phyloP scores from a whole-genome alignment of 768 basidiomycete species.

The Xerocomellus chrysenteron region DNA sequence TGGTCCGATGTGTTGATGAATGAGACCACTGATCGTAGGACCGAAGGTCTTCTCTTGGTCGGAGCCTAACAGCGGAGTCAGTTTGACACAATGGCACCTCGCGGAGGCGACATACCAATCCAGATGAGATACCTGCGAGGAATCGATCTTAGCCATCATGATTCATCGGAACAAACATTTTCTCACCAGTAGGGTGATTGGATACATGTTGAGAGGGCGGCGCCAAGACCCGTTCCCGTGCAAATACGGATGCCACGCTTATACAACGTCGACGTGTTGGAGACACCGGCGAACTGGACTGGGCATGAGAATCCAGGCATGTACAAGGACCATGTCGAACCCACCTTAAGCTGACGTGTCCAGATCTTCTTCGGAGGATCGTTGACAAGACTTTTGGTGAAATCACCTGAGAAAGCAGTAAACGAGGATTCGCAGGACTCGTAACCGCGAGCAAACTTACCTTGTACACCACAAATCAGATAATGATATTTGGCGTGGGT shows the following conservation, averaged over 20 bases:
- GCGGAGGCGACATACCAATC: conserved; percentile 49
- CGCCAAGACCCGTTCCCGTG: conserved; percentile 80
- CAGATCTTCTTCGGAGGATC: conserved; percentile 69
- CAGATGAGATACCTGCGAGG: conserved; percentile 69
- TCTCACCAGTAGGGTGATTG: conserved; percentile 70
- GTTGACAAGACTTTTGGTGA: conserved; percentile 68
- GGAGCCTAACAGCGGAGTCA: conserved; percentile 47
- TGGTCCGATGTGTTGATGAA: conserved; percentile 67
- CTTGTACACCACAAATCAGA: conserved; percentile 79
- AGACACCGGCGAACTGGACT: conserved; percentile 71
- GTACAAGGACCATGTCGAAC: conserved; percentile 1
- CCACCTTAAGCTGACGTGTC: conserved; percentile 79
- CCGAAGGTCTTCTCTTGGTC: conserved; percentile 86
- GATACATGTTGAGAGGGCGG: conserved; percentile 75
- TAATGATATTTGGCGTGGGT: conserved; percentile 74
- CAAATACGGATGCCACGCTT: conserved; percentile 78
- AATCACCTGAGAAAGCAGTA: conserved; percentile 50
- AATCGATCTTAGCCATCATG: neutral
- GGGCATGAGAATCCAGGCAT: conserved; percentile 3
- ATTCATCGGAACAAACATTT: neutral
- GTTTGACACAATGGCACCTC: conserved; percentile 1
- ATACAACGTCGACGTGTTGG: conserved; percentile 79
- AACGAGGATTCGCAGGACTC: neutral
- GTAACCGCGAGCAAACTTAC: conserved; percentile 22
- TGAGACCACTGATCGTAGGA: conserved; percentile 72